Base-by-base conservation (phyloP, 495 filamentous ascomycete species). In the Extremus antarcticus region DNA sequence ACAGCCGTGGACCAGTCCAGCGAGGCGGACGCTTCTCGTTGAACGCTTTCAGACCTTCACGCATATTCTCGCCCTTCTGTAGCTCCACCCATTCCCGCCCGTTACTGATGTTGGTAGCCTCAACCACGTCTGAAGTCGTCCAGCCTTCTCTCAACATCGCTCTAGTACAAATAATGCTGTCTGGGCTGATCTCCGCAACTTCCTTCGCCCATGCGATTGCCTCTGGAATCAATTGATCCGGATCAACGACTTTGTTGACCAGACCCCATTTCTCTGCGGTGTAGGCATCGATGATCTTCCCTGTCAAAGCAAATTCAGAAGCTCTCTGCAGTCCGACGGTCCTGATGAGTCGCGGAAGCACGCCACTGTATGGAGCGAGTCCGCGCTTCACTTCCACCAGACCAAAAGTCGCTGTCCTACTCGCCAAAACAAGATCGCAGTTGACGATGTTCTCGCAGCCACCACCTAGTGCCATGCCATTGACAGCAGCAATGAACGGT, bases 41-140 rank as follows among this genome's bases (percentile, higher is more conserved):
- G 78, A 94, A 94, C 54, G 84, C 85, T 69, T 65, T 74, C 39
- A 92, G 74, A 0, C 87, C 88, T 70, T 94, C 88, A 58, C 70
- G 75, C 66, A 87, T 84, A 71, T 92, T 92, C 63, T 82, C 78
- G 16, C 85, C 87, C 17, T 61, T 71, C 41, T 82, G 73, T 51
- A 94, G 71, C 56, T 68, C 67, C 50, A 59, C 66, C 63, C 78
- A 90, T 77, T 78, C 74, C 1, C 77, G 76, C 57, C 76, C 73
- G 40, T 75, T 71, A 59, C 87, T 58, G 17, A 74, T 62, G 54
- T 76, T 73, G 20, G 81, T 86, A 24, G 67, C 84, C 61, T 82
- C 76, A 61, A 84, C 81, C 47, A 80, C 82, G 8, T 81, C 80
- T 0, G 78, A 65, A 15, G 74, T 74, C 65, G 87, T 82, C 83